These are phyloP conservation scores for Clavispora fructus DNA, from an alignment of 805 yeast genomes.

Conservation along the genomic window DNA sequence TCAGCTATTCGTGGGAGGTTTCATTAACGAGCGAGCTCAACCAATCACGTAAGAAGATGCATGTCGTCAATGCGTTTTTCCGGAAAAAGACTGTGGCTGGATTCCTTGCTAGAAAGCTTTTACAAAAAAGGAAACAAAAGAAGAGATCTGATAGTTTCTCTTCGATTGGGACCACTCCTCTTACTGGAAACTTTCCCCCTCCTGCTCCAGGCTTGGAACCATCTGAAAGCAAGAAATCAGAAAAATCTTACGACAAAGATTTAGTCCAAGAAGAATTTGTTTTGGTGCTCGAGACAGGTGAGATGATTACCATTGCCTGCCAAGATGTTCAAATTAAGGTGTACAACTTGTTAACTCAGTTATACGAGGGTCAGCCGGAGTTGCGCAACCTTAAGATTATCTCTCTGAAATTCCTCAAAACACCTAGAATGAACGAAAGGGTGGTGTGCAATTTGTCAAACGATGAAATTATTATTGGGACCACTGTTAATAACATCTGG, in stretches of 20 bases:
- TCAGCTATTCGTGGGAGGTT: conserved; percentile 55
- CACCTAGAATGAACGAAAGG: conserved; percentile 74
- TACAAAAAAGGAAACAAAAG: conserved; percentile 16
- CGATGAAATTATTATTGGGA: conserved; percentile 54
- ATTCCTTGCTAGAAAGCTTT: conserved; percentile 30
- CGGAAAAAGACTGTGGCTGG: conserved; percentile 51
- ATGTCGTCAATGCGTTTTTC: conserved; percentile 55
- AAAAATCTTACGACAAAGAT: conserved; percentile 11
- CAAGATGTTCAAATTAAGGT: conserved; percentile 39
- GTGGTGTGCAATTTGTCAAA: conserved; percentile 49
- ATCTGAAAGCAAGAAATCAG: conserved; percentile 1
- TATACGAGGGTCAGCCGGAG: conserved; percentile 11
- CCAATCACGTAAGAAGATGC: conserved; percentile 17
- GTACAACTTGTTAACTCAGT: conserved; percentile 19
- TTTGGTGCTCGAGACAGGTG: conserved; percentile 49
- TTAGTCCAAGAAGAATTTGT: conserved; percentile 43
- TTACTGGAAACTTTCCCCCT: conserved; percentile 34
- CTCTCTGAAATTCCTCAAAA: conserved; percentile 50
- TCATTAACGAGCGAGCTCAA: conserved; percentile 32
- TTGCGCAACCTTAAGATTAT: conserved; percentile 27
- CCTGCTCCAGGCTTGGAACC: conserved; percentile 13
- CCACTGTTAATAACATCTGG: conserved; percentile 65
- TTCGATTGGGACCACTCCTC: conserved; percentile 14
- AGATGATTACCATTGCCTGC: conserved; percentile 45
- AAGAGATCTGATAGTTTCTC: conserved; percentile 31